Percentiles rank a stretch among this genome's conserved stretches.
These are phyloP conservation scores for Evernia prunastri DNA, from an alignment of 495 filamentous ascomycete genomes.

Conservation along the genomic window DNA sequence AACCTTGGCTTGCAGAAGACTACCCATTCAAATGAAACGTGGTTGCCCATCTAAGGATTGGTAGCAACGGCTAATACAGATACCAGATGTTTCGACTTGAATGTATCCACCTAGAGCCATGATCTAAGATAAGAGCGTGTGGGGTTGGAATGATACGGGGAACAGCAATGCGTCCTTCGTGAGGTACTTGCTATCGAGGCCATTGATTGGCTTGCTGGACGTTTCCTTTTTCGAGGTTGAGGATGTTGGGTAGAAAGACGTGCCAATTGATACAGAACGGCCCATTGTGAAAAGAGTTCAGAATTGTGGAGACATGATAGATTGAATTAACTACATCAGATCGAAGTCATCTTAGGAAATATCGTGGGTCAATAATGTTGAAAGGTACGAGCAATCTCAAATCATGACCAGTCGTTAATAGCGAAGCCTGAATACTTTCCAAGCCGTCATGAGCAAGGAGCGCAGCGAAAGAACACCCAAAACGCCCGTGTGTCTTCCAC, in stretches of 20 bases:
- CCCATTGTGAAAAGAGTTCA: no score
- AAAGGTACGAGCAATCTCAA: neutral
- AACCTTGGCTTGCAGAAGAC: neutral
- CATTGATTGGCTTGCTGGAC: neutral
- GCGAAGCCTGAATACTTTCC: neutral
- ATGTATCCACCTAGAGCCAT: neutral
- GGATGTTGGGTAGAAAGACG: no score
- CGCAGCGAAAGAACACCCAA: neutral
- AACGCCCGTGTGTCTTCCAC: neutral
- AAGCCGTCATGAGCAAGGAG: neutral
- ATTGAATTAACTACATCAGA: neutral
- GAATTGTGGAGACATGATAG: no score
- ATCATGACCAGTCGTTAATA: neutral
- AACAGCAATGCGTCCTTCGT: neutral
- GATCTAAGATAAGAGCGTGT: neutral
- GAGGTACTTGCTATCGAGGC: neutral
- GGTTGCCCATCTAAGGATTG: neutral
- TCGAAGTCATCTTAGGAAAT: neutral
- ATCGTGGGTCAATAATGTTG: neutral
- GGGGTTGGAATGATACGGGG: neutral
- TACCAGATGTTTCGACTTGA: neutral
- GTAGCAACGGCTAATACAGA: neutral
- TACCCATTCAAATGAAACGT: no score
- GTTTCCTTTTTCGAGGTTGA: no score
- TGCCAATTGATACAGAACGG: no score